Conservation (phyloP, 129 eudicot species). For the Flaveria linearis region DNA sequence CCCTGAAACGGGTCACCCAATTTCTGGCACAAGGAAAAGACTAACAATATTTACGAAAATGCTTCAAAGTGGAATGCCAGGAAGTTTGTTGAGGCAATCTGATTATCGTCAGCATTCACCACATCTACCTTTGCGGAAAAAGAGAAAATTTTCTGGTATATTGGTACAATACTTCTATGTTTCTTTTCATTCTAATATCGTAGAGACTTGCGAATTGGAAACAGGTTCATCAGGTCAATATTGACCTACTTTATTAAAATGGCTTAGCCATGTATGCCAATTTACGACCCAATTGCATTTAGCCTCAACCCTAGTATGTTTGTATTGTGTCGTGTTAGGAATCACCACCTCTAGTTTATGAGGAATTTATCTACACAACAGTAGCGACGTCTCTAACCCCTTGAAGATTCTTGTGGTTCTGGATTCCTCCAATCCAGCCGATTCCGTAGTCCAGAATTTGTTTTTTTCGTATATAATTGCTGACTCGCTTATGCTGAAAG, state of each 20-base stretch:
- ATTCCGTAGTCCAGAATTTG: background rate
- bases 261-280: background rate
- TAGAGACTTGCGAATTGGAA: background rate
- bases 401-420: too few relatives aligned
- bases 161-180: constrained; percentile 1
- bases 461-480: background rate
- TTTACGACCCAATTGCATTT: background rate
- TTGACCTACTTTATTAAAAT: background rate
- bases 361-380: background rate
- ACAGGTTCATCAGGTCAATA: background rate
- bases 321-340: background rate
- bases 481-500: background rate
- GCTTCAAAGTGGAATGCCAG: constrained; percentile 82
- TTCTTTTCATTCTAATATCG: background rate
- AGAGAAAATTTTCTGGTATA: constrained; percentile 53
- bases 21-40: constrained; percentile 54
- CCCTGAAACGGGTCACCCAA: constrained; percentile 65
- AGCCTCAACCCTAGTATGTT: background rate
- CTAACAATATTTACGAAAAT: constrained; percentile 69
- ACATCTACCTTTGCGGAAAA: constrained; percentile 35
- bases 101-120: constrained; percentile 37
- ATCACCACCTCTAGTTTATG: background rate
- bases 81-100: constrained; percentile 46
- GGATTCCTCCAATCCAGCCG: too few relatives aligned
- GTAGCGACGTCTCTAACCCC: too few relatives aligned